Evolutionary conservation across 2,329 filamentous ascomycete genomes (phyloP), one percentile per base, ranked within the genome.

Genomic region (Colletotrichum sp.): DNA sequence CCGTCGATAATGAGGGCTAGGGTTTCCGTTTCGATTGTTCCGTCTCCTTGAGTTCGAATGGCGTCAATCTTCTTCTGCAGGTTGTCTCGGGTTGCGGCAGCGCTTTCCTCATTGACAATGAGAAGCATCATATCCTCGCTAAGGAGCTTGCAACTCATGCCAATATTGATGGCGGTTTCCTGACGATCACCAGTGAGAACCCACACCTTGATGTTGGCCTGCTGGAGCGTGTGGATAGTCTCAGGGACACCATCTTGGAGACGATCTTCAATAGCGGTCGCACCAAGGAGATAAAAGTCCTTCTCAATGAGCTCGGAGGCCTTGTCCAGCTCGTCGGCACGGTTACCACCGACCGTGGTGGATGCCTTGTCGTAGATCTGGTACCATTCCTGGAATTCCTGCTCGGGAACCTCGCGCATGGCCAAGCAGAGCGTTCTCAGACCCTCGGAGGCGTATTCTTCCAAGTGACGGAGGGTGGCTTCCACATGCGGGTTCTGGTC

Each of bases 131-230:
- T 99, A 81, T 99, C 98, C 85, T 99, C 97, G 79, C 96, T 98
- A 76, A 99, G 95, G 66, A 99, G 91, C 87, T 99, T 99, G 87
- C 97, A 99, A 84, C 96, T 98, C 97, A 99, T 99, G 78, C 98
- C 97, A 79, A 99, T 99, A 84, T 99, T 99, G 90, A 99, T 99
- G 72, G 97, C 97, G 32, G 97, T 99, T 85, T 99, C 97, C 86
- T 99, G 98, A 81, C 97, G 92, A 88, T 99, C 97, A 80, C 97
- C 97, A 52, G 97, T 99, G 84, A 99, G 86, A 24, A 99, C 97
- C 97, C 97, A 99, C 71, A 99, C 94, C 86, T 99, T 99, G 89
- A 99, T 99, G 69, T 96, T 96, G 28, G 98, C 97, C 78, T 96
- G 95, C 85, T 99, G 98, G 32, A 99, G 89, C 0, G 97, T 99